These are phyloP conservation scores for Lagerstroemia speciosa DNA, from an alignment of 345 rosid genomes.

Conservation along the genomic window DNA sequence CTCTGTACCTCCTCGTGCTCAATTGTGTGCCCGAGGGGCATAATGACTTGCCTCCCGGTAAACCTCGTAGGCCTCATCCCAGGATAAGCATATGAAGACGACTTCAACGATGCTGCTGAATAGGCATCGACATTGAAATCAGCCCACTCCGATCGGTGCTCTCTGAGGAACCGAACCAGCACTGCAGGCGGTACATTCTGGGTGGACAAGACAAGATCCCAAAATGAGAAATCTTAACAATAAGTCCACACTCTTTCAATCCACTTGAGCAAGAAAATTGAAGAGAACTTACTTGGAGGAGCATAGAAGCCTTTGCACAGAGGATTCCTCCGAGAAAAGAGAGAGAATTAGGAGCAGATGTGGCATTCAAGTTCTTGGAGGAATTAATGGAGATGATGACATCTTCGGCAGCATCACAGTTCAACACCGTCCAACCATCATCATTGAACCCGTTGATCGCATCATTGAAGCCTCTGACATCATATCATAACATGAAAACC, in stretches of 20 bases:
- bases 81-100: constrained; percentile 72
- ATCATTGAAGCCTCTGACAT: constrained; percentile 75
- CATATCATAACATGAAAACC: not conserved
- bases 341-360: constrained; percentile 44
- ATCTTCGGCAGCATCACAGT: constrained; percentile 85
- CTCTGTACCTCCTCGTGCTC: constrained; percentile 83
- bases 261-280: not conserved
- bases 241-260: not conserved
- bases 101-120: constrained; percentile 77
- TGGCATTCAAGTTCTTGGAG: constrained; percentile 45
- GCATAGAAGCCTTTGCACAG: constrained; percentile 99
- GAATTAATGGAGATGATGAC: constrained; percentile 77
- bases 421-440: constrained; percentile 86
- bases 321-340: constrained; percentile 81
- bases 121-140: constrained; percentile 97
- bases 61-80: constrained; percentile 93
- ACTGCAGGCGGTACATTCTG: constrained; percentile 97
- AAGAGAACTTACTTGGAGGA: constrained; percentile 59
- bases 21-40: constrained; percentile 96
- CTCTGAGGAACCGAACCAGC: constrained; percentile 84
- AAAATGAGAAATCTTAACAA: not conserved
- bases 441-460: constrained; percentile 91
- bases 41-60: constrained; percentile 88
- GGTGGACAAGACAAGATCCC: constrained; percentile 11
- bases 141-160: constrained; percentile 99